phyloP scores from a whole-genome alignment of 768 basidiomycete species.

The Panaeolus cyanescens region DNA sequence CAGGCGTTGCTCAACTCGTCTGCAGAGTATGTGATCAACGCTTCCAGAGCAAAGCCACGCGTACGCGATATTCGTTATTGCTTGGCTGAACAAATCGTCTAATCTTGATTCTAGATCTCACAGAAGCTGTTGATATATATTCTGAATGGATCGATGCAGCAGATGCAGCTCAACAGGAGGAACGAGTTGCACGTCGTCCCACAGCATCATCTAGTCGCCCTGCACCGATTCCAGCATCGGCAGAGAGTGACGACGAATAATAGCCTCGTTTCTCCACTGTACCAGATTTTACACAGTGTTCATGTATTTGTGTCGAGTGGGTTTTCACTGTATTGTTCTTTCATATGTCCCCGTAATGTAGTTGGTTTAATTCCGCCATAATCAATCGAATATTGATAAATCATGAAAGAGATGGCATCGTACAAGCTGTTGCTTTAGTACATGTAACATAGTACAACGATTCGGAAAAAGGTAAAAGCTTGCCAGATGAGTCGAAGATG shows the following conservation, averaged over 20 bases:
- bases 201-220: constrained; percentile 62
- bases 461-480: no score
- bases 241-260: constrained; percentile 54
- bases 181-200: constrained; percentile 51
- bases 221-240: constrained; percentile 39
- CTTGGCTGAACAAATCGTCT: constrained; percentile 10
- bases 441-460: no score
- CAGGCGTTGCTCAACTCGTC: constrained; percentile 76
- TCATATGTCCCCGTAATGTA: neutral
- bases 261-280: neutral
- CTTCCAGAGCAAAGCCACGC: constrained; percentile 86
- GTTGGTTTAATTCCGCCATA: neutral
- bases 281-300: neutral
- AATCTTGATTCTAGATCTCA: constrained; percentile 57
- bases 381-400: neutral
- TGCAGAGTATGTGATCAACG: constrained; percentile 87
- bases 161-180: constrained; percentile 75
- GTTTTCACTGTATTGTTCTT: neutral
- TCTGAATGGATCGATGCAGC: constrained; percentile 92
- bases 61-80: constrained; percentile 38
- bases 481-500: neutral
- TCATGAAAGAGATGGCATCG: neutral
- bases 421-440: neutral
- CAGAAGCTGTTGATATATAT: constrained; percentile 87
- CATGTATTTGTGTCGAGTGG: neutral